phyloP scores from a whole-genome alignment of 2,329 filamentous ascomycete genomes.

The Colletotrichum somersetense region DNA sequence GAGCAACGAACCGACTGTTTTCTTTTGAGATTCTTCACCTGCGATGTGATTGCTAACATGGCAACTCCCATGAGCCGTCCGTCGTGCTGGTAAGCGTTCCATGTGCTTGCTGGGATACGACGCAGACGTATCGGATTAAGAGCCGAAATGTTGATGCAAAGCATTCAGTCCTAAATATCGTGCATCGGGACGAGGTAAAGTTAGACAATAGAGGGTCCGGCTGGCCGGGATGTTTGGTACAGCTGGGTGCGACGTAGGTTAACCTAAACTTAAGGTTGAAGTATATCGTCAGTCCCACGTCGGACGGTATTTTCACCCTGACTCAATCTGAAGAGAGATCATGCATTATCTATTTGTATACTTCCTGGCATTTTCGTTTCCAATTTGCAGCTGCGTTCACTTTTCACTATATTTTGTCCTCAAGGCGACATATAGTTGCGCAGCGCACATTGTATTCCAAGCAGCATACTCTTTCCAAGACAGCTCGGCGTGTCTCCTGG shows the following conservation, averaged over 20 bases:
- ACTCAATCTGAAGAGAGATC: not conserved
- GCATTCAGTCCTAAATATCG: not conserved
- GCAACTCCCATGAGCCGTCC: not conserved
- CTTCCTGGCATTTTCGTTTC: too few relatives aligned
- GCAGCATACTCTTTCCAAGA: too few relatives aligned
- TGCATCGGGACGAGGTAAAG: too few relatives aligned
- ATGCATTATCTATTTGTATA: not conserved
- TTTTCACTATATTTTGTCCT: too few relatives aligned
- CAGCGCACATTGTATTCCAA: too few relatives aligned
- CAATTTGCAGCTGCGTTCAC: too few relatives aligned
- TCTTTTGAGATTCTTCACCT: not conserved
- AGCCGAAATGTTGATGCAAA: not conserved
- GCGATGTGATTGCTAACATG: too few relatives aligned
- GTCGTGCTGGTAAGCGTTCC: not conserved
- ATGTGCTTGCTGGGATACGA: not conserved
- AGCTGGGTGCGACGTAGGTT: not conserved
- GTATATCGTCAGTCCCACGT: not conserved
- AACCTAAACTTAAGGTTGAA: too few relatives aligned
- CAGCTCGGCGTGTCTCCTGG: too few relatives aligned
- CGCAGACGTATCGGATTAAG: not conserved
- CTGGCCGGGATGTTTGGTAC: not conserved
- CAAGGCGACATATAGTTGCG: too few relatives aligned
- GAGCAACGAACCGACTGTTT: slow-evolving; percentile 17
- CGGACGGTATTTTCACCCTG: not conserved
- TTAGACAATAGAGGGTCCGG: too few relatives aligned